Conservation (phyloP, 176 grass and related monocot species). For the Phragmites australis region DNA sequence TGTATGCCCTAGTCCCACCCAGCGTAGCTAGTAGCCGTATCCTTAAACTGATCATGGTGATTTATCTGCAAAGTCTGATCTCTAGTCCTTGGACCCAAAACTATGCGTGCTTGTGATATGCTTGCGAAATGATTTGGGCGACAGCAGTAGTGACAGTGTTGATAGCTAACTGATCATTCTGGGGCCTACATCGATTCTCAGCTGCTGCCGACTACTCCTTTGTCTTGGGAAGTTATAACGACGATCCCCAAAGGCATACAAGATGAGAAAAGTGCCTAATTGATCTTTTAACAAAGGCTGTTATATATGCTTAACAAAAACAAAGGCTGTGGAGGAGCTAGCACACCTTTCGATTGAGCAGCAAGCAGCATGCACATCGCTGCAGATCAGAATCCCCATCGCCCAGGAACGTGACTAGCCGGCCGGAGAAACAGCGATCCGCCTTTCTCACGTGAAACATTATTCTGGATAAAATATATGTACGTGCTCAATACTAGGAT, state of each 20-base stretch:
- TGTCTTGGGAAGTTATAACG: slow-evolving; percentile 32
- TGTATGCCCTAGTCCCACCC: neutral
- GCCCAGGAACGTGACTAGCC: slow-evolving; percentile 23
- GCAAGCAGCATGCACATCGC: slow-evolving; percentile 20
- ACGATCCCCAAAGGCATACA: slow-evolving; percentile 42
- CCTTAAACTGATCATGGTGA: neutral
- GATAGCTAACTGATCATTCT: slow-evolving; percentile 48
- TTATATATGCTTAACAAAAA: slow-evolving; percentile 51
- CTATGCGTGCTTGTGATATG: neutral
- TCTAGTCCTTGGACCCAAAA: neutral
- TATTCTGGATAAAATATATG: slow-evolving; percentile 12
- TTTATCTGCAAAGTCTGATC: slow-evolving; percentile 10
- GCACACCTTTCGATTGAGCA: slow-evolving; percentile 46
- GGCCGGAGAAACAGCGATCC: slow-evolving; percentile 39
- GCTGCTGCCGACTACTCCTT: slow-evolving; percentile 36
- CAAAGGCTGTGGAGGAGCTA: slow-evolving; percentile 41
- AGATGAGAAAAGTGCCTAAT: slow-evolving; percentile 43
- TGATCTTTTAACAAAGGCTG: slow-evolving; percentile 49
- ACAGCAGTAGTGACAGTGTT: slow-evolving; percentile 21
- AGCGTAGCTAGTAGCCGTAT: neutral
- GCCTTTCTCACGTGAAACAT: slow-evolving; percentile 19
- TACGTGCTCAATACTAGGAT: neutral
- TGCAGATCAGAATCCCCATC: slow-evolving; percentile 37
- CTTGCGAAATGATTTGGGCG: slow-evolving; percentile 17
- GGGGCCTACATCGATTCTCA: slow-evolving; percentile 16